phyloP scores from a whole-genome alignment of 2,329 filamentous ascomycete species.

The Fusarium lyarnte region DNA sequence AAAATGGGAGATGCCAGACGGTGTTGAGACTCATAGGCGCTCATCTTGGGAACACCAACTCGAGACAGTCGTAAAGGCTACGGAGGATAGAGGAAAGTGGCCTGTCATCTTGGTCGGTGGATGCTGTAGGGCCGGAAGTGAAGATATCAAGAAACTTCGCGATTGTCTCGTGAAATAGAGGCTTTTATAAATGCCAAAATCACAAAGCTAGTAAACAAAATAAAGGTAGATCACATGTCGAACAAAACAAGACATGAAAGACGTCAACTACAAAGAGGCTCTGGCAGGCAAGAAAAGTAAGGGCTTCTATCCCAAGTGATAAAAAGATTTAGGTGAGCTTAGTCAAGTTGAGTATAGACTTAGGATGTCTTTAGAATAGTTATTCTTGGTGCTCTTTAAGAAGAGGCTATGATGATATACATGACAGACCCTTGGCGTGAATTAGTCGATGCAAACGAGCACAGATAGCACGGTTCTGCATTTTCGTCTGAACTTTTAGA shows the following conservation, averaged over 20 bases:
- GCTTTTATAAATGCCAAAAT: neutral
- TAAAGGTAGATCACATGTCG: neutral
- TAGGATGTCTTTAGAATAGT: neutral
- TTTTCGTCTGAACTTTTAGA: neutral
- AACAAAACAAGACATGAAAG: neutral
- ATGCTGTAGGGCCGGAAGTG: conserved; percentile 60
- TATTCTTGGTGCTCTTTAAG: neutral
- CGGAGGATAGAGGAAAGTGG: conserved; percentile 54
- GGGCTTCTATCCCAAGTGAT: neutral
- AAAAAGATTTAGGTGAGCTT: neutral
- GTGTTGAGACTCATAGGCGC: conserved; percentile 24
- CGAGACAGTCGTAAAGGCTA: conserved; percentile 51
- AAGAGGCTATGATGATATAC: neutral
- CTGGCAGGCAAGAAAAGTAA: neutral
- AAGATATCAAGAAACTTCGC: conserved; percentile 48
- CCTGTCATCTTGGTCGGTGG: conserved; percentile 60
- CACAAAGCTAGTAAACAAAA: neutral
- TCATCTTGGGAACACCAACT: conserved; percentile 59
- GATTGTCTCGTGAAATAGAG: conserved; percentile 22
- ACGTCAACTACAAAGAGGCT: neutral
- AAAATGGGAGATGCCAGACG: conserved; percentile 62
- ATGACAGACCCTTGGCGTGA: neutral
- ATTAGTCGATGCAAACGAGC: neutral
- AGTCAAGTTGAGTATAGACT: too few species aligned
- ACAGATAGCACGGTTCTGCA: neutral